Evolutionary conservation across 495 filamentous ascomycete species (phyloP).

Genomic region (Penicillium verhagenii): DNA sequence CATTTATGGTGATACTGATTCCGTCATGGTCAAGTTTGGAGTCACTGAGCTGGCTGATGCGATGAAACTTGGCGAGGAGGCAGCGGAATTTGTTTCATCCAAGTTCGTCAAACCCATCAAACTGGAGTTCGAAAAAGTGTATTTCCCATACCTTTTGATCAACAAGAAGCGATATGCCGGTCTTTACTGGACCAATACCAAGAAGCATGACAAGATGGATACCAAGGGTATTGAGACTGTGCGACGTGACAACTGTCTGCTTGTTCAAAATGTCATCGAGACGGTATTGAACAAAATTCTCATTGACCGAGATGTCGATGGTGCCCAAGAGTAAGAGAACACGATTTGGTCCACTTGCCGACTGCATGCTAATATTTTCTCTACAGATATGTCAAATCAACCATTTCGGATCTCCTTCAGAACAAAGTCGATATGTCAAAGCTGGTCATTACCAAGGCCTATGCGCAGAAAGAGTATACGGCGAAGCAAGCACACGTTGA

Average conservation of each 20-base stretch:
- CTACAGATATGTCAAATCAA: slow-evolving; percentile 88
- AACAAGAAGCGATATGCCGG: slow-evolving; percentile 99
- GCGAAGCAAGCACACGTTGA: slow-evolving; percentile 95
- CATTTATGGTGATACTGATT: slow-evolving; percentile 99
- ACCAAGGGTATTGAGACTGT: slow-evolving; percentile 99
- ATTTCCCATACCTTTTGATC: slow-evolving; percentile 97
- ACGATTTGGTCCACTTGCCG: background rate
- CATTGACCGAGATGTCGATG: slow-evolving; percentile 84
- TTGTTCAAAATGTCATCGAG: slow-evolving; percentile 97
- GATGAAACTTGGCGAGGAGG: slow-evolving; percentile 94
- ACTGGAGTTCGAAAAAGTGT: slow-evolving; percentile 99
- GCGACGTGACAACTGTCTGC: slow-evolving; percentile 88
- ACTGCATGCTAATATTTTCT: background rate
- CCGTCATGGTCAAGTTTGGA: slow-evolving; percentile 99
- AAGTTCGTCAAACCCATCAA: slow-evolving; percentile 98
- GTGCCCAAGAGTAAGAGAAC: slow-evolving; percentile 81
- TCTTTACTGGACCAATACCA: slow-evolving; percentile 90
- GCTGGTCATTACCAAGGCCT: slow-evolving; percentile 96
- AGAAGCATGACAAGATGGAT: slow-evolving; percentile 99
- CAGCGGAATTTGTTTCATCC: slow-evolving; percentile 77
- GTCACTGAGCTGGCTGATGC: slow-evolving; percentile 76
- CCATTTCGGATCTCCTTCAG: slow-evolving; percentile 91
- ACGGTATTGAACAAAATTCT: slow-evolving; percentile 93
- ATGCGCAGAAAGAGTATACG: slow-evolving; percentile 78
- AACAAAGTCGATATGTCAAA: slow-evolving; percentile 99